These are phyloP conservation scores for Galerina marginata DNA, from an alignment of 768 basidiomycete species.

Conservation along the genomic window DNA sequence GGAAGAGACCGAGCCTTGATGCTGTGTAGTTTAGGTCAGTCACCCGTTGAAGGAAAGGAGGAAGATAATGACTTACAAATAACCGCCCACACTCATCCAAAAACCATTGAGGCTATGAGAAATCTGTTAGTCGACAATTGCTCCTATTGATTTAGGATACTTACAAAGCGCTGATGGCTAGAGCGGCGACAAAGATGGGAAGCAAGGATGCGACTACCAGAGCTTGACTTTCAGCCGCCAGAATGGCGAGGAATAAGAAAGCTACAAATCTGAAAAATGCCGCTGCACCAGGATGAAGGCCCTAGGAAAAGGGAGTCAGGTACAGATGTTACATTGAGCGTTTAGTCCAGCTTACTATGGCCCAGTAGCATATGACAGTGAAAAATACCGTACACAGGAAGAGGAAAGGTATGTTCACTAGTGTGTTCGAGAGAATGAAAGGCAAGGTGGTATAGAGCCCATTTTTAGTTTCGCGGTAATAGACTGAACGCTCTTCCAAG, in stretches of 20 bases:
- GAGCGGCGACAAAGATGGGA: slow-evolving; percentile 64
- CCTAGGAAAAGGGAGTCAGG: slow-evolving; percentile 29
- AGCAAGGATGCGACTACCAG: slow-evolving; percentile 53
- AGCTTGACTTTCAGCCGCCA: slow-evolving; percentile 58
- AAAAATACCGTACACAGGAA: slow-evolving; percentile 55
- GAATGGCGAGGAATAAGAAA: slow-evolving; percentile 58
- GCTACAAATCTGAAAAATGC: slow-evolving; percentile 61
- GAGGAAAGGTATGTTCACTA: slow-evolving; percentile 60
- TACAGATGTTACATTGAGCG: neutral
- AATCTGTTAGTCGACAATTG: neutral
- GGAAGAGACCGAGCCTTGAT: slow-evolving; percentile 59
- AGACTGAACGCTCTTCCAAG: slow-evolving; percentile 63
- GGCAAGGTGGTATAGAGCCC: slow-evolving; percentile 60
- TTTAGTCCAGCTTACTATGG: slow-evolving; percentile 39
- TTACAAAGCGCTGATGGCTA: slow-evolving; percentile 57
- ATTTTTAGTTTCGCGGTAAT: slow-evolving; percentile 60
- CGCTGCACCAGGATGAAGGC: slow-evolving; percentile 51
- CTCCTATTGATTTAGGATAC: slow-evolving; percentile 3
- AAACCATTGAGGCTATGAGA: slow-evolving; percentile 49
- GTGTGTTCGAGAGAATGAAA: slow-evolving; percentile 58
- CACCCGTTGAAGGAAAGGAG: neutral
- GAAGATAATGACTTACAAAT: slow-evolving; percentile 38
- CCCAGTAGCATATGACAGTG: slow-evolving; percentile 56
- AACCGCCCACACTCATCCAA: slow-evolving; percentile 63
- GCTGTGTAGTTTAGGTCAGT: slow-evolving; percentile 33